Evolutionary conservation across 331 rosid species (phyloP).

Genomic region (Acacia concinna): DNA sequence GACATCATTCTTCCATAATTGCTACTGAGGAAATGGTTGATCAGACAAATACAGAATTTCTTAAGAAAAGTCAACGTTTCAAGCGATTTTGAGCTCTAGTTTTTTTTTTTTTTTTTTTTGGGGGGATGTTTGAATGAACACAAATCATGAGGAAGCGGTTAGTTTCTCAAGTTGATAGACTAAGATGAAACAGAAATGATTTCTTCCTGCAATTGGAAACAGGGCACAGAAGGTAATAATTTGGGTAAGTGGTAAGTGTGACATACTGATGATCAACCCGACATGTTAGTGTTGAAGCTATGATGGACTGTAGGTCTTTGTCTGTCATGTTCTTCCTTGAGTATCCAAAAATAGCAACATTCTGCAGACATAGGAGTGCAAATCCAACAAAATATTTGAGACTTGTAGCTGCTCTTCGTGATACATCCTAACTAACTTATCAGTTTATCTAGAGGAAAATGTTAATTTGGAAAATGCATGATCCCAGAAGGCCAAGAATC

Average conservation of each 20-base stretch:
- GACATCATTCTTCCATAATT: slow-evolving; percentile 14
- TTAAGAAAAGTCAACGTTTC: neutral
- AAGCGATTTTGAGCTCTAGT: slow-evolving; percentile 10
- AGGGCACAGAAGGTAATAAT: slow-evolving; percentile 1
- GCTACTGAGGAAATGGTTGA: neutral
- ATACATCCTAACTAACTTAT: neutral
- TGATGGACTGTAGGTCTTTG: slow-evolving; percentile 70
- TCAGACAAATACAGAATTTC: neutral
- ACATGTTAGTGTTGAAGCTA: slow-evolving; percentile 89
- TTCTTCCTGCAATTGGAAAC: slow-evolving; percentile 7
- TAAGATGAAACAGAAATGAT: slow-evolving; percentile 23
- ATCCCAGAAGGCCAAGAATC: slow-evolving; percentile 23
- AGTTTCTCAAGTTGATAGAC: slow-evolving; percentile 23
- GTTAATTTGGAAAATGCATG: neutral
- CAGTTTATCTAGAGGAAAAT: neutral
- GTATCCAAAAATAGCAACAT: slow-evolving; percentile 82
- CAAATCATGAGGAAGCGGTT: slow-evolving; percentile 9
- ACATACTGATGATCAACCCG: slow-evolving; percentile 92
- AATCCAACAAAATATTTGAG: slow-evolving; percentile 13
- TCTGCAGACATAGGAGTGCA: slow-evolving; percentile 57
- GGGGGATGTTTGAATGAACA: slow-evolving; percentile 22
- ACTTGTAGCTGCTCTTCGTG: too few species aligned
- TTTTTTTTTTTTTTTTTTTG: too few species aligned
- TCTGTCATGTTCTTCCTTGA: slow-evolving; percentile 80
- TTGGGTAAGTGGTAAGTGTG: slow-evolving; percentile 30